A percentile compares a stretch with the other conserved stretches of the same genome.
Evolutionary conservation across 805 yeast species (phyloP).

Genomic region (Metschnikowia corniflorae): DNA sequence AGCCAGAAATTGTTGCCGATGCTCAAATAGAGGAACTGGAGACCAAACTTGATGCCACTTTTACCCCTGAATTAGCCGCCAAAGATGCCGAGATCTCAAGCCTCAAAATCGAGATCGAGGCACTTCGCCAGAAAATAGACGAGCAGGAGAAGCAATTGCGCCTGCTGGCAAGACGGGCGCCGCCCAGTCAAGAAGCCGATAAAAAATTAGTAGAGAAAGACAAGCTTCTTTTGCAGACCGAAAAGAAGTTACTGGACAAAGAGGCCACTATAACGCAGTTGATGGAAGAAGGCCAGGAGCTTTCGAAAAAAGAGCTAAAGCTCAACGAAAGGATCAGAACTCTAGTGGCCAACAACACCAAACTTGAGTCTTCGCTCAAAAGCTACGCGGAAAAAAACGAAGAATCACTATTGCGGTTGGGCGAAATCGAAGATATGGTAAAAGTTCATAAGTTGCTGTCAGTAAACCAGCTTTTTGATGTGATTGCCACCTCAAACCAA

Average conservation of each 20-base stretch:
- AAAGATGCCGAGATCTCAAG: conserved; percentile 2
- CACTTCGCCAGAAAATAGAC: conserved; percentile 1
- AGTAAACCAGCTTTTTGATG: conserved; percentile 26
- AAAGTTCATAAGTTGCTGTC: conserved; percentile 26
- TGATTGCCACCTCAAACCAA: conserved; percentile 14
- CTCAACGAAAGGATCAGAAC: conserved; percentile 63
- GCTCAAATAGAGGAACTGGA: neutral
- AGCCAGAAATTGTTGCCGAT: neutral
- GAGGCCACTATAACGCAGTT: conserved; percentile 64
- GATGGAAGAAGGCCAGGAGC: conserved; percentile 69
- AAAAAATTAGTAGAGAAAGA: conserved; percentile 7
- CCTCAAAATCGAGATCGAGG: conserved; percentile 1
- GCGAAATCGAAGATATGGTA: conserved; percentile 39
- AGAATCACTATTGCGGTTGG: conserved; percentile 27
- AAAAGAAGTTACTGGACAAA: conserved; percentile 40
- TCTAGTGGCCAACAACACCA: conserved; percentile 38
- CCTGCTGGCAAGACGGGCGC: neutral
- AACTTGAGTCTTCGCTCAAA: conserved; percentile 28
- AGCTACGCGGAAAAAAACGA: conserved; percentile 31
- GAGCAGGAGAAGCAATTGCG: conserved; percentile 1
- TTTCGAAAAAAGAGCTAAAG: conserved; percentile 68
- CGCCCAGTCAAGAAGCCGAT: neutral
- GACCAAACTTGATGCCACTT: neutral
- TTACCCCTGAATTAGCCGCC: neutral
- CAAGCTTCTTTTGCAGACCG: conserved; percentile 9